A percentile compares a stretch with the other conserved stretches of the same genome.
Conservation (phyloP, 2,329 filamentous ascomycete genomes). For the Aspergillus pseudoglaucus region DNA sequence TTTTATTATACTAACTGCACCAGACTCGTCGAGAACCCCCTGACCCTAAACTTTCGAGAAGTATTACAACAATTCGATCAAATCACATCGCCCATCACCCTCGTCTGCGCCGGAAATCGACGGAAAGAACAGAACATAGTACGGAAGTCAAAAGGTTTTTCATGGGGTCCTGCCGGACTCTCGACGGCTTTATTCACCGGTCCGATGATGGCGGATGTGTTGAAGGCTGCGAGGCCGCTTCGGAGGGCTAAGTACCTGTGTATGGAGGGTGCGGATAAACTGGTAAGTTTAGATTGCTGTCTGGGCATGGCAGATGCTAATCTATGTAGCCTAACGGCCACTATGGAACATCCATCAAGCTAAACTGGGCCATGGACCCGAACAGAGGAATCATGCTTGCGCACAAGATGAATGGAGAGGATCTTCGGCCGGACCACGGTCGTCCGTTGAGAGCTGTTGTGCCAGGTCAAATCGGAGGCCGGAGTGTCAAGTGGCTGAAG, state of each 20-base stretch:
- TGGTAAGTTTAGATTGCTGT: conserved; percentile 38
- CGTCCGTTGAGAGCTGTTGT: conserved; percentile 76
- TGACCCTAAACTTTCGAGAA: conserved; percentile 65
- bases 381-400: conserved; percentile 81
- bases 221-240: conserved; percentile 61
- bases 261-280: conserved; percentile 82
- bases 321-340: conserved; percentile 64
- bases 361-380: conserved; percentile 80
- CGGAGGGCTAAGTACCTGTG: conserved; percentile 73
- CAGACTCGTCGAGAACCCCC: conserved; percentile 68
- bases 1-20: not conserved
- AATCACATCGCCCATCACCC: conserved; percentile 75
- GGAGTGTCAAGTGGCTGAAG: conserved; percentile 91
- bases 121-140: conserved; percentile 90
- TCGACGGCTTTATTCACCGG: conserved; percentile 87
- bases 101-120: conserved; percentile 87
- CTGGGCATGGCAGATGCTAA: conserved; percentile 4
- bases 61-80: conserved; percentile 71
- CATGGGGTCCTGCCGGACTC: conserved; percentile 81
- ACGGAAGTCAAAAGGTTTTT: conserved; percentile 87
- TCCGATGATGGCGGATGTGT: conserved; percentile 64
- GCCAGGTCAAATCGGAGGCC: conserved; percentile 83
- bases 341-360: conserved; percentile 80
- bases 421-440: conserved; percentile 75
- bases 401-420: conserved; percentile 84